A percentile compares a stretch with the other conserved stretches of the same genome.
Evolutionary conservation across 2,329 filamentous ascomycete genomes (phyloP).

Genomic region (Phialophora verrucosa): DNA sequence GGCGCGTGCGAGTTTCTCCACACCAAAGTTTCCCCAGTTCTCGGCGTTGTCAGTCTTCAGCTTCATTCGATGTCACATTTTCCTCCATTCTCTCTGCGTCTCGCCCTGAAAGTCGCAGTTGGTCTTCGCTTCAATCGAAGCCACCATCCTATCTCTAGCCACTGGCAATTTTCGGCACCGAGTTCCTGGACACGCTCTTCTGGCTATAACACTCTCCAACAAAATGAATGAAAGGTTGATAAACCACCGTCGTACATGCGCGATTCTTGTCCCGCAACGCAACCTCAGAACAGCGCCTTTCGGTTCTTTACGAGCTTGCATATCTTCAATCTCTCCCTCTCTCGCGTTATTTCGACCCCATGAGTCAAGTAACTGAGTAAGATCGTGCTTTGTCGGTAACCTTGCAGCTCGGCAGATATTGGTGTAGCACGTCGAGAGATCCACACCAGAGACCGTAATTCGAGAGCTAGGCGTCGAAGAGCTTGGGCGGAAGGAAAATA

Average conservation of each 20-base stretch:
- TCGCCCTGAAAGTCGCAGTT: neutral
- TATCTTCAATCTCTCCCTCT: neutral
- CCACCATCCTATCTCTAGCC: too few relatives aligned
- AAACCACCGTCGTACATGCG: too few relatives aligned
- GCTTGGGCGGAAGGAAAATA: neutral
- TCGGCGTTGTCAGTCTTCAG: neutral
- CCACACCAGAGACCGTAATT: neutral
- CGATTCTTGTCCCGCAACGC: too few relatives aligned
- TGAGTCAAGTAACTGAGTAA: neutral
- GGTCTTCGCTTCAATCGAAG: too few relatives aligned
- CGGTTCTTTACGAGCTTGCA: neutral
- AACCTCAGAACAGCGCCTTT: too few relatives aligned
- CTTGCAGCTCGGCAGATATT: neutral
- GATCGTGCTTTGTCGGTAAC: neutral
- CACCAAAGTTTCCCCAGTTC: neutral
- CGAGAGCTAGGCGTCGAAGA: neutral
- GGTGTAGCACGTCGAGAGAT: too few relatives aligned
- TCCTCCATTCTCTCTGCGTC: neutral
- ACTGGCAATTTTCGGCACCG: too few relatives aligned
- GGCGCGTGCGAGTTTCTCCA: too few relatives aligned
- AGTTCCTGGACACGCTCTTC: too few relatives aligned
- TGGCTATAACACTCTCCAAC: too few relatives aligned
- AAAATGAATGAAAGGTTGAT: too few relatives aligned
- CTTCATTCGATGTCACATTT: too few relatives aligned
- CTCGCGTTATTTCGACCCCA: neutral